phyloP scores from a whole-genome alignment of 495 filamentous ascomycete genomes.

The Aspergillus diversus region DNA sequence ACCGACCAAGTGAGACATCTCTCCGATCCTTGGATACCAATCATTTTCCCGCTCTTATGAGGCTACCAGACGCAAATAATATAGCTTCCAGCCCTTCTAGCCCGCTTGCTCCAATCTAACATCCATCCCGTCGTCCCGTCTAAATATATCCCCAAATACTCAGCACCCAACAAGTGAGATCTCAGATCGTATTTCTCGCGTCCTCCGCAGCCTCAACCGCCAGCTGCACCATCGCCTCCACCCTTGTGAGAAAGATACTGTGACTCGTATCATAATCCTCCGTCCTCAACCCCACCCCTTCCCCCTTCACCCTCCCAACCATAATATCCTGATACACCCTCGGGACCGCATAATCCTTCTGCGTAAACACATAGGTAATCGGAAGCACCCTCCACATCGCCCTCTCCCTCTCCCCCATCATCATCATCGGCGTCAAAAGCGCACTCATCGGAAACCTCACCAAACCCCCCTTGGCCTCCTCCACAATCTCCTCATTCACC shows the following conservation, averaged over 20 bases:
- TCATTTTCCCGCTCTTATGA: no score
- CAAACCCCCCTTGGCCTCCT: conserved; percentile 27
- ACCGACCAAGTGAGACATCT: no score
- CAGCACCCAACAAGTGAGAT: not conserved
- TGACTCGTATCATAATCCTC: conserved; percentile 23
- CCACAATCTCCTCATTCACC: conserved; percentile 12
- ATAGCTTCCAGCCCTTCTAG: no score
- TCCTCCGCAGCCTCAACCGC: not conserved
- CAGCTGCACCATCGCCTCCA: not conserved
- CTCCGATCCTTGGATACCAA: no score
- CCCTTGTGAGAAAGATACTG: not conserved
- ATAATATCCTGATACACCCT: conserved; percentile 41
- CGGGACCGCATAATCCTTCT: conserved; percentile 37
- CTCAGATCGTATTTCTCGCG: not conserved
- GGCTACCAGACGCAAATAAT: no score
- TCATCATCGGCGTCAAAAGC: conserved; percentile 24
- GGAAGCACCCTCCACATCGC: conserved; percentile 44
- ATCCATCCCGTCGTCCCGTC: no score
- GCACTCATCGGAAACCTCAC: conserved; percentile 34
- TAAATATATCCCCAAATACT: no score
- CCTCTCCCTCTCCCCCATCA: conserved; percentile 6
- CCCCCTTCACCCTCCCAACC: conserved; percentile 30
- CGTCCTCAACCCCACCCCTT: conserved; percentile 28
- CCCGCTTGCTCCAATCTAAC: no score
- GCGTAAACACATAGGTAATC: conserved; percentile 38